Evolutionary conservation across 345 rosid genomes (phyloP), one percentile per base, ranked within the genome.

Genomic region (Ceriops tagal): DNA sequence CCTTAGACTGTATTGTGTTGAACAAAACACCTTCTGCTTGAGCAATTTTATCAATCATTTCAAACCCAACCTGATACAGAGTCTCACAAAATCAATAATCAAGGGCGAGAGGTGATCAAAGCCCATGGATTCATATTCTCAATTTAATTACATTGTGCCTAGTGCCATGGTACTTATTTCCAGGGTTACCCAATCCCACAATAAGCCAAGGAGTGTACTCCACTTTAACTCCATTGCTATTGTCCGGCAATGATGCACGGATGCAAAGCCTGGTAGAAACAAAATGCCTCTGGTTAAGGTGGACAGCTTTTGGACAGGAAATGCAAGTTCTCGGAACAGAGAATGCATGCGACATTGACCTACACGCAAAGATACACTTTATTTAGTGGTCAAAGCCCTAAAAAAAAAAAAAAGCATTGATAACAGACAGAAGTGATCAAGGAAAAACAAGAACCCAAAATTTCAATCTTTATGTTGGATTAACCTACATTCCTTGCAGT

Each of bases 121-220:
- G 15, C 19, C 58, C 66, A 52, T 22, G 49, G 15, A 30, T 22
- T n/a, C 6, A 30, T 18, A 24, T 28, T 49, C 2, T 21, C 35
- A 61, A 61, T 47, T 34, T 27, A 55, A 2, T 80, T 93, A 93
- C 98, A 85, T 90, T 93, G 86, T 93, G 98, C 76, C 98, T 80
- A 55, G 98, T 93, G 73, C 96, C 97, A 62, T 85, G 85, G 83
- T 89, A 93, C 89, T 93, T 93, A 71, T 72, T 90, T 63, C 98
- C 98, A 6, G 98, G 98, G 69, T 93, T 93, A 0, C 98, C 98
- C 83, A 90, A 72, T n/a, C 98, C 98, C 37, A 88, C 97, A 69
- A 93, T 76, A 53, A 90, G 86, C 97, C 98, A 93, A 39, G 97
- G 98, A 7, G 98, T 87, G 52, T 87, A 89, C 74, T 93, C 98